These are phyloP conservation scores for Scedosporium dehoogii DNA, from an alignment of 2,329 filamentous ascomycete genomes.

Conservation along the genomic window DNA sequence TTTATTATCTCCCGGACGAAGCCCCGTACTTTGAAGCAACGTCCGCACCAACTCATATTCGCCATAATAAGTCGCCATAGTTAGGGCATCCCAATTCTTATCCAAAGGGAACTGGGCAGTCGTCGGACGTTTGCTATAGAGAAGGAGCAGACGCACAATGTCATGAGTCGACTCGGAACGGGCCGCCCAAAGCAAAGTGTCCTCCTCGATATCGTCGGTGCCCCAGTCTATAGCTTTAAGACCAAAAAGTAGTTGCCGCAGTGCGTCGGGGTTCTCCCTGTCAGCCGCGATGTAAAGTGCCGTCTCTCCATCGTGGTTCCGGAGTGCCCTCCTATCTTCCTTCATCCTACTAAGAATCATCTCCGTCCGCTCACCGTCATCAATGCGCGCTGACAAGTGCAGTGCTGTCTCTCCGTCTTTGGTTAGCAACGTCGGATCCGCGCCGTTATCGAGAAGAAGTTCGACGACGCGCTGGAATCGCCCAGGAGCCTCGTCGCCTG, in stretches of 20 bases:
- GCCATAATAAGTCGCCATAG: background rate
- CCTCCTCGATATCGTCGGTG: background rate
- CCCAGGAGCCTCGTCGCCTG: background rate
- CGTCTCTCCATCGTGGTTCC: background rate
- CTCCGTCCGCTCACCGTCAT: background rate
- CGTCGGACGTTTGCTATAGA: background rate
- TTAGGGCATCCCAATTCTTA: background rate
- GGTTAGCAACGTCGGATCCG: conserved; percentile 5
- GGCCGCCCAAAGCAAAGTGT: background rate
- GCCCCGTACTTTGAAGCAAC: background rate
- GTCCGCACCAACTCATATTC: background rate
- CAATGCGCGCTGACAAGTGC: background rate
- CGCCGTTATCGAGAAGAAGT: conserved; percentile 1
- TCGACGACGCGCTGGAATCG: conserved; percentile 1
- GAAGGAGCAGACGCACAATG: background rate
- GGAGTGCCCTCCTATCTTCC: background rate
- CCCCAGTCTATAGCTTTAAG: background rate
- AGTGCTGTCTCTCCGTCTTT: background rate
- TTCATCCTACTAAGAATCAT: background rate
- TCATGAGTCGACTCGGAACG: background rate
- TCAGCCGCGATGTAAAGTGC: background rate
- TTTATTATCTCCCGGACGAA: background rate
- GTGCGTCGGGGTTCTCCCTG: background rate
- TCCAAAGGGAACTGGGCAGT: background rate
- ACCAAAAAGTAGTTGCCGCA: background rate